Base-by-base conservation (phyloP, 2,329 filamentous ascomycete genomes). In the Fusarium sp. region DNA sequence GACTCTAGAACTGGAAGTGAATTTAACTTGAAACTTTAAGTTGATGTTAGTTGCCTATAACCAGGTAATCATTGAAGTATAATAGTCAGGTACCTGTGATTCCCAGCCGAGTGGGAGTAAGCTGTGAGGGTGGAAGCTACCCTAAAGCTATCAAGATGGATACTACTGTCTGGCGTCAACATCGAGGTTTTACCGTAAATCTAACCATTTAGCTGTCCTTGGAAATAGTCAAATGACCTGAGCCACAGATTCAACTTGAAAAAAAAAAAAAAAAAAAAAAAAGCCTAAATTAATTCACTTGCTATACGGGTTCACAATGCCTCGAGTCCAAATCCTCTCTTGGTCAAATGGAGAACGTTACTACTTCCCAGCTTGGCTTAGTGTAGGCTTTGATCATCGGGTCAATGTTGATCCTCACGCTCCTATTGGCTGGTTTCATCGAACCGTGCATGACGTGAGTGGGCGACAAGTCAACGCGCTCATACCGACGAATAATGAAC, bases 11-110 rank as follows among this genome's bases (percentile, higher is more conserved):
- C 34, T 18, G 9, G 5, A 16, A n/a, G 34, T 38, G 11, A 16
- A n/a, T 3, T 3, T 11, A n/a, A n/a, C 0, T 10, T 11, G 0
- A 11, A 6, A 18, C 9, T 8, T 4, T 8, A 38, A 11, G 1
- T 6, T 6, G n/a, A 38, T n/a, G 0, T 1, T 6, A 3, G 16
- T 18, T 18, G 16, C 10, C 3, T 2, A 10, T 5, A 38, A 38
- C 10, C 9, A 38, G 16, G 9, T 4, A 38, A 38, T 3, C 5
- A 11, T 6, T 6, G 11, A 1, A 4, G 5, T 38, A 18, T 38
- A 3, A 2, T 18, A n/a, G 10, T n/a, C 8, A 38, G 16, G 3
- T n/a, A 38, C 3, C 11, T 7, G 34, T 38, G 18, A 11, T n/a
- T n/a, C 34, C 11, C 10, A 4, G 34, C 11, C 10, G 5, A n/a